Percentiles rank a stretch among this genome's conserved stretches.
phyloP scores from a whole-genome alignment of 306 rosid species.

The Glycine tomentella region DNA sequence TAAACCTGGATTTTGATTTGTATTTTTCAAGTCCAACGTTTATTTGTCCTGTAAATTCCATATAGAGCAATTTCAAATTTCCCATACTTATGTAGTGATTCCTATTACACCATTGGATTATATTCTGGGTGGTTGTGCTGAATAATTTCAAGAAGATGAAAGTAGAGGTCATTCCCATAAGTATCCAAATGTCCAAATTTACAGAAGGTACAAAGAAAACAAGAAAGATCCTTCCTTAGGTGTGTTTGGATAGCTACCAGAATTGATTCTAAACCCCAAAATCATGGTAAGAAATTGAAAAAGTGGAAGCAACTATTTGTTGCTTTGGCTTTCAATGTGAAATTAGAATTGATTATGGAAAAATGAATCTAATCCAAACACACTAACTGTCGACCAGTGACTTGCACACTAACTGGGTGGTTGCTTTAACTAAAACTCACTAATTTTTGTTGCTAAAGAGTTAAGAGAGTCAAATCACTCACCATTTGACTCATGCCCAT shows the following conservation, averaged over 20 bases:
- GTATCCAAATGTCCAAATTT: background rate
- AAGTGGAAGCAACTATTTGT: no score
- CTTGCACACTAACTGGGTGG: no score
- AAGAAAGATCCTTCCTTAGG: background rate
- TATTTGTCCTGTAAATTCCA: background rate
- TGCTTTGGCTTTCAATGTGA: no score
- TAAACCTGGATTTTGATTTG: background rate
- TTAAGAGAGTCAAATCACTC: background rate
- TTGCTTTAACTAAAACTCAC: no score
- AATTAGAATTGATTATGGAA: no score
- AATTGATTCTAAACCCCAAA: no score
- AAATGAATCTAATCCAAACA: no score
- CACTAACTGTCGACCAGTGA: no score
- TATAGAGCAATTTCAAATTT: background rate
- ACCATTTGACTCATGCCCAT: background rate
- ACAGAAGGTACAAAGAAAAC: background rate
- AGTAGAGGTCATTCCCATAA: background rate
- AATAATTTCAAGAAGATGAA: background rate
- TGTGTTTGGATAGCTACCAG: no score
- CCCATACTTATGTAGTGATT: background rate
- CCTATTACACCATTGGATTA: background rate
- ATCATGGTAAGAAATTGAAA: no score
- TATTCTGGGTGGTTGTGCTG: background rate
- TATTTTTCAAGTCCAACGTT: background rate
- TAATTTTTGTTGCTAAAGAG: background rate